Base-by-base conservation (phyloP, 352 stramenopile genomes). In the Globisporangium alternatum region DNA sequence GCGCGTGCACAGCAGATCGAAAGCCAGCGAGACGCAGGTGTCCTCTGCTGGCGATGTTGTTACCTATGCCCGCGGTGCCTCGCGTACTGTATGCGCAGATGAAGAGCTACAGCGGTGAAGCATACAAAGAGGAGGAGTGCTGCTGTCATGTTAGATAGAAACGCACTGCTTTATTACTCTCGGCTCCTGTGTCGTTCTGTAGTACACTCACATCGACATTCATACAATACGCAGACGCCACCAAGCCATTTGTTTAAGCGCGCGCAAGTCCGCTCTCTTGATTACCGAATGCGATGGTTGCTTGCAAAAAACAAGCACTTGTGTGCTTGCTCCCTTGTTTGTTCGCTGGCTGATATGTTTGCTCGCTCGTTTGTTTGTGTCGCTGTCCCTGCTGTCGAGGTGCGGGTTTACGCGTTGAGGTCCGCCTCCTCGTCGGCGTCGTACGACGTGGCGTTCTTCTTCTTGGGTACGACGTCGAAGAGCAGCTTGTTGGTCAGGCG, bases 401-500 rank as follows among this genome's bases (percentile, higher is more conserved):
- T 2, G 10, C 22, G 22, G 5, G 13, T 15, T 35, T 56, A 56
- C 6, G 28, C 25, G 48, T 56, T 12, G 17, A 39, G 25, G 17
- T 56, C 43, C 10, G 31, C 45, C 10, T 57, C 41, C 8, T 64
- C 35, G 9, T 65, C 62, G 48, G 54, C 33, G 28, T 73, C 55
- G 55, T 62, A 28, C 21, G 44, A 41, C 13, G 45, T 57, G 31
- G 61, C 35, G 17, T 33, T 22, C 15, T 62, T 22, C 15, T 62
- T 64, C 43, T 67, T 66, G 28, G 61, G 3, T 10, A 61, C 43
- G 48, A 75, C 68, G 60, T 75, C 68, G 57, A 75, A 75, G 17
- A 62, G 54, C 33, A 75, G 66, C 52, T 75, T 75, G 72, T 79
- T 75, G 52, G 35, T 75, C 44, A 72, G 15, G 48, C 72, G 72